These are phyloP conservation scores for Clausena lansium DNA, from an alignment of 345 rosid species.

Conservation along the genomic window DNA sequence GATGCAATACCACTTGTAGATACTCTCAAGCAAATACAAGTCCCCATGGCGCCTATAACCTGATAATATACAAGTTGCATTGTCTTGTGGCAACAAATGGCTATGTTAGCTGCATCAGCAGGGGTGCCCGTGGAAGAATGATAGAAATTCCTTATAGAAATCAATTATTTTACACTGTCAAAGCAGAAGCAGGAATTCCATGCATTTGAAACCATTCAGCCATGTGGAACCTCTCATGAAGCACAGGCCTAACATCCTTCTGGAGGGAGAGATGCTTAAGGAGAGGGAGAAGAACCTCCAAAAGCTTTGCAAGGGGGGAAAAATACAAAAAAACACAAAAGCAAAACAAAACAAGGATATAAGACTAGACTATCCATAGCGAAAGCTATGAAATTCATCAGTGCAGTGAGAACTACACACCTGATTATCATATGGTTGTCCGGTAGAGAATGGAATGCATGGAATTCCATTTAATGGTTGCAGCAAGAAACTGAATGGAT, in stretches of 20 bases:
- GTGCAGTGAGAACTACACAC: conserved; percentile 23
- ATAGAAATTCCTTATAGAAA: background rate
- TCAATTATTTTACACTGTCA: conserved; percentile 20
- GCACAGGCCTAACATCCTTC: conserved; percentile 70
- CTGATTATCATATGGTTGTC: conserved; percentile 47
- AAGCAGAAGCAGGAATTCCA: conserved; percentile 73
- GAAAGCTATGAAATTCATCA: background rate
- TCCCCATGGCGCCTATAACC: background rate
- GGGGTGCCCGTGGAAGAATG: background rate
- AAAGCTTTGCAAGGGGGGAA: conserved; percentile 45
- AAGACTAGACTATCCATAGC: background rate
- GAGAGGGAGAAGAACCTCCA: conserved; percentile 87
- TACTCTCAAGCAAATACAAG: background rate
- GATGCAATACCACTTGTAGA: background rate
- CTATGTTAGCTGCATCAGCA: background rate
- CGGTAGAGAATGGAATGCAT: conserved; percentile 53
- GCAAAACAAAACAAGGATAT: no score
- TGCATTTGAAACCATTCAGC: conserved; percentile 96
- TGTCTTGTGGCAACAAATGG: background rate
- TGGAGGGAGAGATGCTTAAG: conserved; percentile 76
- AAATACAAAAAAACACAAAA: background rate
- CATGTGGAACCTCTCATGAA: conserved; percentile 79
- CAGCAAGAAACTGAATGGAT: conserved; percentile 64
- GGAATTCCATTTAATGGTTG: conserved; percentile 72
- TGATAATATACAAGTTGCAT: background rate